phyloP scores from a whole-genome alignment of 768 basidiomycete genomes.

The Phallus indusiatus region DNA sequence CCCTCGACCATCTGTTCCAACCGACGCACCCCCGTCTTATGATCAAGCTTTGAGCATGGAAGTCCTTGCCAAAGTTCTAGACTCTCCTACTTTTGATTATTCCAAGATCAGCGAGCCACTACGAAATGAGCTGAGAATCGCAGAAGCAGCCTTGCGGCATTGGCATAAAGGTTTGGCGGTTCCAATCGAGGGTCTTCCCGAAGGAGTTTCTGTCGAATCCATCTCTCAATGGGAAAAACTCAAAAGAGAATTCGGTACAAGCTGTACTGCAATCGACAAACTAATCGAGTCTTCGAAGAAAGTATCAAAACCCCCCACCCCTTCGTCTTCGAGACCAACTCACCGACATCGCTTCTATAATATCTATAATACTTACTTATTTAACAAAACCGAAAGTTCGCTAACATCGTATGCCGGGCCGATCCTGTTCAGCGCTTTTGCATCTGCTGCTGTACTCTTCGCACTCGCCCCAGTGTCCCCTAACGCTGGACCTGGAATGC shows the following conservation, averaged over 20 bases:
- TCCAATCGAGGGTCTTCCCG: conserved; percentile 33
- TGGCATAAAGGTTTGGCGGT: conserved; percentile 56
- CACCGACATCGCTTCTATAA: conserved; percentile 56
- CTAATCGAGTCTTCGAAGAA: conserved; percentile 36
- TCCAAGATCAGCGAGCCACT: conserved; percentile 18
- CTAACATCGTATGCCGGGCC: conserved; percentile 1
- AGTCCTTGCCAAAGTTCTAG: conserved; percentile 56
- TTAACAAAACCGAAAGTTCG: conserved; percentile 22
- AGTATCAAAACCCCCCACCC: neutral
- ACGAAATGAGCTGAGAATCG: conserved; percentile 39
- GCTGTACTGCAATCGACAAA: conserved; percentile 69
- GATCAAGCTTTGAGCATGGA: conserved; percentile 5
- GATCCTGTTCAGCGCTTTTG: conserved; percentile 43
- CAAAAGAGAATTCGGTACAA: conserved; percentile 71
- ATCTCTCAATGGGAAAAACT: conserved; percentile 71
- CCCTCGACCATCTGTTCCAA: conserved; percentile 36
- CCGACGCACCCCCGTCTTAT: conserved; percentile 15
- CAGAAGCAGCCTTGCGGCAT: conserved; percentile 51
- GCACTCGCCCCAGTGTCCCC: conserved; percentile 49
- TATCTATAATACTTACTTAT: conserved; percentile 71
- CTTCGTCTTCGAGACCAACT: neutral
- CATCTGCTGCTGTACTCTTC: conserved; percentile 51
- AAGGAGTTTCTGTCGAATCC: conserved; percentile 57
- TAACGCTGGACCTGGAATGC: conserved; percentile 50
- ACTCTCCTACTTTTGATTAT: conserved; percentile 31